Percentiles rank a stretch among this genome's conserved stretches.
phyloP scores from a whole-genome alignment of 2,329 filamentous ascomycete species.

The Alternaria brassicicola region DNA sequence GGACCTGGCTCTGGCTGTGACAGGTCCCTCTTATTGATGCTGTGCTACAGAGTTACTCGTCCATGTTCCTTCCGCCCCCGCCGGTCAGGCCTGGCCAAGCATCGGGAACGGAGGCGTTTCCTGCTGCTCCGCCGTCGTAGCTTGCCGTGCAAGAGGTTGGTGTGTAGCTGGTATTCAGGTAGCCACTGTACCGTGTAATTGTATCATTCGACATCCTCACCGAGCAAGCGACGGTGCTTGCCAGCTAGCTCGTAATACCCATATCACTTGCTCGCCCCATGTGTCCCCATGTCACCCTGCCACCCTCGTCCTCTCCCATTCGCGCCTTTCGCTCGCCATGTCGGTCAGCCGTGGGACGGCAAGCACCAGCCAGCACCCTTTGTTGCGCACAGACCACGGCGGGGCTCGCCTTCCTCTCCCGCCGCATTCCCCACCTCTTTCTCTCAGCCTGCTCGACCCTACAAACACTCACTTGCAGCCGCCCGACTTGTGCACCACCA shows the following conservation, averaged over 20 bases:
- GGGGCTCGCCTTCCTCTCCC: conserved; percentile 19
- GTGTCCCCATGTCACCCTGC: not conserved
- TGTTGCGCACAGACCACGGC: conserved; percentile 15
- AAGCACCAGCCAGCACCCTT: conserved; percentile 10
- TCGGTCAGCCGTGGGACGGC: conserved; percentile 10
- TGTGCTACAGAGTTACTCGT: conserved; percentile 60
- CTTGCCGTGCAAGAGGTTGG: not conserved
- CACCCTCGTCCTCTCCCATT: conserved; percentile 1
- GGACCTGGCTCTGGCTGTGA: not conserved
- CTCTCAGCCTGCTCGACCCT: conserved; percentile 20
- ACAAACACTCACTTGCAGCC: conserved; percentile 11
- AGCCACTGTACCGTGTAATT: conserved; percentile 24
- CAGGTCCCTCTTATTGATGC: conserved; percentile 14
- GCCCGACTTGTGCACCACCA: conserved; percentile 13
- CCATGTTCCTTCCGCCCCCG: conserved; percentile 66
- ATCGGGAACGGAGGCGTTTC: conserved; percentile 56
- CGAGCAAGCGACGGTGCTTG: conserved; percentile 1
- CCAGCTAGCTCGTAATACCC: not conserved
- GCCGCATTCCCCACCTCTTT: conserved; percentile 27
- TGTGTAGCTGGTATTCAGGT: conserved; percentile 8
- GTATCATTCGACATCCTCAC: conserved; percentile 14
- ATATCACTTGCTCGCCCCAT: not conserved
- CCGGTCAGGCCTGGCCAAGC: conserved; percentile 41
- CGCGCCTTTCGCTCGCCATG: not conserved
- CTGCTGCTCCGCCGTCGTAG: conserved; percentile 54